Conservation (phyloP, 2,329 filamentous ascomycete genomes). For the Camillea tinctor region DNA sequence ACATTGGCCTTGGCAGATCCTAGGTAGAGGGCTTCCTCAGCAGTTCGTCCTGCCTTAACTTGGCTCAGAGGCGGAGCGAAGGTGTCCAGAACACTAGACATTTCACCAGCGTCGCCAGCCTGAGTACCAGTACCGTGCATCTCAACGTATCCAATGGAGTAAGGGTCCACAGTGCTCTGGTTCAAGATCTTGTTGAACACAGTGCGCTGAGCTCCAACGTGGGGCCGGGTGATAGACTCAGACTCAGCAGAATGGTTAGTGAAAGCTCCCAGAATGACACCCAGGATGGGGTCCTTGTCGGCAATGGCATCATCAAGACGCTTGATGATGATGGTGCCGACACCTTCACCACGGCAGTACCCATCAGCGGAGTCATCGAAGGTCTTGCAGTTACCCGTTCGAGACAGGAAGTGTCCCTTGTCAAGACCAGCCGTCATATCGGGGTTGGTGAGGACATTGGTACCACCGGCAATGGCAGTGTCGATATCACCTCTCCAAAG, state of each 20-base stretch:
- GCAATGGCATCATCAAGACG: conserved; percentile 10
- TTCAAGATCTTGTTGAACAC: conserved; percentile 58
- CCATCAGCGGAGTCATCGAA: conserved; percentile 47
- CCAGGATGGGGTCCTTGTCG: conserved; percentile 41
- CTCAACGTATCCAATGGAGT: conserved; percentile 61
- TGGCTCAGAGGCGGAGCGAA: conserved; percentile 47
- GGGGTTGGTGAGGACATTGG: conserved; percentile 63
- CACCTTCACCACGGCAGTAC: conserved; percentile 30
- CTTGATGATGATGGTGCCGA: conserved; percentile 9
- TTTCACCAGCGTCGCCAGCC: conserved; percentile 66
- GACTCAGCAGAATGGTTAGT: background rate
- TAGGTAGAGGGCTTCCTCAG: conserved; percentile 41
- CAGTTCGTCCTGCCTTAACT: conserved; percentile 35
- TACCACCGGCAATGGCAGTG: conserved; percentile 61
- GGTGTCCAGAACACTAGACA: conserved; percentile 57
- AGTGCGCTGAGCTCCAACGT: conserved; percentile 59
- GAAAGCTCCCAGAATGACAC: conserved; percentile 58
- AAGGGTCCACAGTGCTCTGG: conserved; percentile 54
- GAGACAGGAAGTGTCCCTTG: conserved; percentile 61
- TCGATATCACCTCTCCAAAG: conserved; percentile 63
- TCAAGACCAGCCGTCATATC: conserved; percentile 62
- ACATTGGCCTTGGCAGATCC: conserved; percentile 48
- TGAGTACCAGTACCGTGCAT: conserved; percentile 72
- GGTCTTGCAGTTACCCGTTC: conserved; percentile 42
- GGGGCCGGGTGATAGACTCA: conserved; percentile 59